Evolutionary conservation across 805 yeast species (phyloP).

Genomic region (Yarrowia deformans): DNA sequence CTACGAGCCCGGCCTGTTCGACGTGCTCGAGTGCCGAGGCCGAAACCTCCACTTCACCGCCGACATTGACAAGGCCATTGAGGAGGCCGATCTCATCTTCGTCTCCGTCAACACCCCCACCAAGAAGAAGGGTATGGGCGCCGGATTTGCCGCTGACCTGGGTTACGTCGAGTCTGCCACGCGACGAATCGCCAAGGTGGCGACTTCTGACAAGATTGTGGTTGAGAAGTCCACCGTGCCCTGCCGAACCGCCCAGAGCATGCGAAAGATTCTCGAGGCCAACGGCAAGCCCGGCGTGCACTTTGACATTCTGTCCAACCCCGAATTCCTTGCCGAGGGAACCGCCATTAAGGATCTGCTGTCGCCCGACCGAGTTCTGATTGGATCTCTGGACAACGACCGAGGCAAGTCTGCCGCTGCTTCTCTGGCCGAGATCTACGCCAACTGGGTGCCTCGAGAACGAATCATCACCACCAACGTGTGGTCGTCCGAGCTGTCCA

Average conservation of each 20-base stretch:
- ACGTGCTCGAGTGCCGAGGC: slow-evolving; percentile 44
- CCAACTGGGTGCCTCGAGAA: slow-evolving; percentile 47
- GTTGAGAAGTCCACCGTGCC: slow-evolving; percentile 50
- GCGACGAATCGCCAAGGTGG: slow-evolving; percentile 48
- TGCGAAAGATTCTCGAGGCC: slow-evolving; percentile 47
- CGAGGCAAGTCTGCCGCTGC: slow-evolving; percentile 48
- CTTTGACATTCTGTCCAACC: slow-evolving; percentile 49
- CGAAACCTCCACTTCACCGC: slow-evolving; percentile 48
- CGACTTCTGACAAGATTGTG: slow-evolving; percentile 47
- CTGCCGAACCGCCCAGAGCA: slow-evolving; percentile 48
- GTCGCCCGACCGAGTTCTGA: slow-evolving; percentile 48
- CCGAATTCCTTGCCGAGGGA: slow-evolving; percentile 49
- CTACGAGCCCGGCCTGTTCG: slow-evolving; percentile 49
- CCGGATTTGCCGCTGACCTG: slow-evolving; percentile 48
- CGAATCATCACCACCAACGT: slow-evolving; percentile 48
- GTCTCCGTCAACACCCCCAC: slow-evolving; percentile 50
- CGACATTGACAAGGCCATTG: slow-evolving; percentile 47
- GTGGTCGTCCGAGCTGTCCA: slow-evolving; percentile 49
- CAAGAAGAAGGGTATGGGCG: slow-evolving; percentile 48
- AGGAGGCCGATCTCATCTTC: slow-evolving; percentile 48
- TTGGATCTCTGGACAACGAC: slow-evolving; percentile 47
- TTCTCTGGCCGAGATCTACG: slow-evolving; percentile 47
- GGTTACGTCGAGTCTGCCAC: slow-evolving; percentile 48
- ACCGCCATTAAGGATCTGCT: slow-evolving; percentile 47
- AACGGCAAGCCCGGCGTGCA: slow-evolving; percentile 47